phyloP scores from a whole-genome alignment of 148 eudicot species.

The Linanthus parryae region DNA sequence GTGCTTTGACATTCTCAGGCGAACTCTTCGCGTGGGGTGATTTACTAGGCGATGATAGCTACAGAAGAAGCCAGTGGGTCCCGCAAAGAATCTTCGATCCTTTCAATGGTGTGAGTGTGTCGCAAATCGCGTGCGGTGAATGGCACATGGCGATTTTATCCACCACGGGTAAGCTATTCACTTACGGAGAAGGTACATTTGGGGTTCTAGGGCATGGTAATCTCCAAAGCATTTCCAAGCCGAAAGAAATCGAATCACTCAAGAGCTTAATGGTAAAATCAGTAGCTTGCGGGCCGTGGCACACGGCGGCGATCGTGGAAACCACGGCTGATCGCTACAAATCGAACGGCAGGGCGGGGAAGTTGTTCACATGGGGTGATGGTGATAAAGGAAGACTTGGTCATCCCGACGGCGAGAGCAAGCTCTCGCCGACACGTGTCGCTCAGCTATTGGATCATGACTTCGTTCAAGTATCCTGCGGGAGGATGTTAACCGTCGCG shows the following conservation, averaged over 20 bases:
- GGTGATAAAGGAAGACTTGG: slow-evolving; percentile 45
- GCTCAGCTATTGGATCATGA: slow-evolving; percentile 21
- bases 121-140: slow-evolving; percentile 30
- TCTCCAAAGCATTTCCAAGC: slow-evolving; percentile 17
- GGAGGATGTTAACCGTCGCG: slow-evolving; percentile 26
- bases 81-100: slow-evolving; percentile 23
- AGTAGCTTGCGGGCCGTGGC: slow-evolving; percentile 43
- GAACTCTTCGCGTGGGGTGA: slow-evolving; percentile 40
- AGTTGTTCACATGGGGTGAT: slow-evolving; percentile 41
- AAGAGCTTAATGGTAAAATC: slow-evolving; percentile 25
- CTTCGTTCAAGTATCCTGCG: slow-evolving; percentile 34
- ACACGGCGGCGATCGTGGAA: slow-evolving; percentile 36
- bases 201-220: slow-evolving; percentile 46
- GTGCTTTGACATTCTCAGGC: slow-evolving; percentile 32
- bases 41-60: slow-evolving; percentile 1
- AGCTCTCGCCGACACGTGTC: slow-evolving; percentile 30
- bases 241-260: slow-evolving; percentile 34
- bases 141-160: slow-evolving; percentile 42
- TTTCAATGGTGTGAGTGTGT: slow-evolving; percentile 24
- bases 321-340: slow-evolving; percentile 15
- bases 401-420: slow-evolving; percentile 26
- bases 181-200: slow-evolving; percentile 40
- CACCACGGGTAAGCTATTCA: slow-evolving; percentile 25
- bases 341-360: slow-evolving; percentile 13
- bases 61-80: slow-evolving; percentile 21